These are phyloP conservation scores for Phytophthora citrophthora DNA, from an alignment of 352 stramenopile species.

Conservation along the genomic window DNA sequence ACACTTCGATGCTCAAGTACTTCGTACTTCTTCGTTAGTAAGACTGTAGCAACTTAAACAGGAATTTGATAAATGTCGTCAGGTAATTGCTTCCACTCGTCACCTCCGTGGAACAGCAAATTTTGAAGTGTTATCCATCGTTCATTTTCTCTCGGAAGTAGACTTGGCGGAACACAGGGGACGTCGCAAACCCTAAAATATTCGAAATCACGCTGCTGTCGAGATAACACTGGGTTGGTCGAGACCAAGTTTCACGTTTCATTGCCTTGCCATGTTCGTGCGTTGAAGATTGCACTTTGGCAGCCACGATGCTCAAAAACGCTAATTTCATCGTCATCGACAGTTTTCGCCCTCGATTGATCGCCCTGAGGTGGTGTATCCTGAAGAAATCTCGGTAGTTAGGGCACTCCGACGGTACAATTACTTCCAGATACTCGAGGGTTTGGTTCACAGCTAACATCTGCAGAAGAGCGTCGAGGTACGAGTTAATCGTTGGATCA, in stretches of 20 bases:
- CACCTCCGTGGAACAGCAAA: neutral
- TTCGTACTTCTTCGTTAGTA: no score
- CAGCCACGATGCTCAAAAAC: conserved; percentile 10
- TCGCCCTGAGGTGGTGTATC: conserved; percentile 4
- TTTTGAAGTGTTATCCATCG: neutral
- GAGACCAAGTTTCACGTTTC: neutral
- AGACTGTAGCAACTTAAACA: no score
- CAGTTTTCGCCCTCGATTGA: conserved; percentile 7
- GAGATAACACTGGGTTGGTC: conserved; percentile 1
- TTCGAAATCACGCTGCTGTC: conserved; percentile 1
- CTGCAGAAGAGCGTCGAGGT: conserved; percentile 7
- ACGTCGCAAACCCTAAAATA: conserved; percentile 7
- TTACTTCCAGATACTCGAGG: conserved; percentile 17
- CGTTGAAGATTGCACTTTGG: neutral
- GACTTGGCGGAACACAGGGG: conserved; percentile 13
- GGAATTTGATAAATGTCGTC: no score
- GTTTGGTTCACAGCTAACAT: conserved; percentile 17
- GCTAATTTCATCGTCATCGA: neutral
- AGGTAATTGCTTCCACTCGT: no score
- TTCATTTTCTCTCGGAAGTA: conserved; percentile 12
- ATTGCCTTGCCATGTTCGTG: neutral
- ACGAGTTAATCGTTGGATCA: neutral
- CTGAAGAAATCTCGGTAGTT: conserved; percentile 15
- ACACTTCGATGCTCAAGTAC: no score
- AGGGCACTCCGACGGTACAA: conserved; percentile 2